Evolutionary conservation across 768 basidiomycete genomes (phyloP).

Genomic region (Coprinopsis cinerea): DNA sequence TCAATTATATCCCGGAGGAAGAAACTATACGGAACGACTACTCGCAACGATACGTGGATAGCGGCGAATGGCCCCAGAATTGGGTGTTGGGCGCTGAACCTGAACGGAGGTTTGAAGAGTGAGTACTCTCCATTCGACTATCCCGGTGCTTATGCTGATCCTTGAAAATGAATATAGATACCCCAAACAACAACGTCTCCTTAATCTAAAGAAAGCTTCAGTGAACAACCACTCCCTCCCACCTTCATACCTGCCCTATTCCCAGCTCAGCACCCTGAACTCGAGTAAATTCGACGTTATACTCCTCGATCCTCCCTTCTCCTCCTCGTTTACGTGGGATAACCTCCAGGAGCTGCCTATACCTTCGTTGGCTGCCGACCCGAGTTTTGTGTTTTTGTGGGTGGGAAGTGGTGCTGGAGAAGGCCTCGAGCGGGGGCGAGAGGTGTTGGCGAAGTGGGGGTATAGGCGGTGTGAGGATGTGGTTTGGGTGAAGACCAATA

Average conservation of each 20-base stretch:
- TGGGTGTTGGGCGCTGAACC: conserved; percentile 88
- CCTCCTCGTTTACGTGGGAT: conserved; percentile 82
- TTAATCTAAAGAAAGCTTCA: conserved; percentile 75
- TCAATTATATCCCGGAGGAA: conserved; percentile 86
- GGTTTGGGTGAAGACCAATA: conserved; percentile 97
- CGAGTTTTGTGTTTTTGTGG: conserved; percentile 94
- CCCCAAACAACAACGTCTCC: conserved; percentile 84
- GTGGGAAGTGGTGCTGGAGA: conserved; percentile 88
- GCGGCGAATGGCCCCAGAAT: conserved; percentile 92
- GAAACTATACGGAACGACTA: conserved; percentile 97
- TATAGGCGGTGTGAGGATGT: conserved; percentile 95
- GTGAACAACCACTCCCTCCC: conserved; percentile 66
- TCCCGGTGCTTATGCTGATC: background rate
- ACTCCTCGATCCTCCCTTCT: conserved; percentile 86
- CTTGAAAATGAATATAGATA: conserved; percentile 49
- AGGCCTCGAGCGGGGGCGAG: conserved; percentile 87
- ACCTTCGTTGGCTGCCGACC: conserved; percentile 79
- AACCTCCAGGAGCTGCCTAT: conserved; percentile 79
- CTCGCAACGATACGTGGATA: conserved; percentile 82
- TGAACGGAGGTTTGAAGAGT: conserved; percentile 92
- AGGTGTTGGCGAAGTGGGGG: conserved; percentile 90
- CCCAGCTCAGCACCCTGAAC: conserved; percentile 48
- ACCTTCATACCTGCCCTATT: conserved; percentile 64
- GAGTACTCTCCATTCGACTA: conserved; percentile 25
- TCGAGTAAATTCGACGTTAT: conserved; percentile 85